These are phyloP conservation scores for Globisporangium ultimum DNA, from an alignment of 352 stramenopile genomes.

Conservation along the genomic window DNA sequence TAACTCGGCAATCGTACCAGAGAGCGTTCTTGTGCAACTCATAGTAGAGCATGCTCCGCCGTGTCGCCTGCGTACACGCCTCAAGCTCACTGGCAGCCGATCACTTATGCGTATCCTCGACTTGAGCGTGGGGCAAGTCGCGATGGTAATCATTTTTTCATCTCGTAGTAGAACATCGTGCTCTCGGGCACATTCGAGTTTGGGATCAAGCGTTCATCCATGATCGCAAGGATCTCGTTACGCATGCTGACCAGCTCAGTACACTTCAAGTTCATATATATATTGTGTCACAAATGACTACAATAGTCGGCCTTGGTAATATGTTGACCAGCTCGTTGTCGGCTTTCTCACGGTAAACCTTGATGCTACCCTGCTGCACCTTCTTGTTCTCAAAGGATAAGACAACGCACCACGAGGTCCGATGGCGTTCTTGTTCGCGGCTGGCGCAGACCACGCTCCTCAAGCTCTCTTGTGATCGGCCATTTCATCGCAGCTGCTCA, in stretches of 20 bases:
- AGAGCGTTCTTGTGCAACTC: constrained; percentile 97
- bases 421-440: constrained; percentile 98
- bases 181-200: constrained; percentile 97
- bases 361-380: constrained; percentile 88
- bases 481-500: constrained; percentile 89
- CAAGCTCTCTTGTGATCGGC: constrained; percentile 98
- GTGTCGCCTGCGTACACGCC: constrained; percentile 87
- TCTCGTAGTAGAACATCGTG: constrained; percentile 99
- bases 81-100: constrained; percentile 86
- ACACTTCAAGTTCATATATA: too few species aligned
- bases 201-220: constrained; percentile 97
- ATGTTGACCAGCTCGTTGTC: constrained; percentile 95
- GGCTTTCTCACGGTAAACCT: constrained; percentile 96
- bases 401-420: constrained; percentile 98
- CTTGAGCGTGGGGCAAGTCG: constrained; percentile 98
- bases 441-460: constrained; percentile 97
- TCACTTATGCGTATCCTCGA: constrained; percentile 93
- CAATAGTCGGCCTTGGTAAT: too few species aligned
- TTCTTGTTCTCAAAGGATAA: constrained; percentile 98
- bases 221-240: constrained; percentile 98
- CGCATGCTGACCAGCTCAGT: too few species aligned
- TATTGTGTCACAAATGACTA: too few species aligned
- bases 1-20: constrained; percentile 98
- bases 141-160: constrained; percentile 99
- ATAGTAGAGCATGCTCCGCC: constrained; percentile 96